Evolutionary conservation across 805 yeast species (phyloP), one percentile per base, ranked within the genome.

Genomic region (Nakazawaea holstii): DNA sequence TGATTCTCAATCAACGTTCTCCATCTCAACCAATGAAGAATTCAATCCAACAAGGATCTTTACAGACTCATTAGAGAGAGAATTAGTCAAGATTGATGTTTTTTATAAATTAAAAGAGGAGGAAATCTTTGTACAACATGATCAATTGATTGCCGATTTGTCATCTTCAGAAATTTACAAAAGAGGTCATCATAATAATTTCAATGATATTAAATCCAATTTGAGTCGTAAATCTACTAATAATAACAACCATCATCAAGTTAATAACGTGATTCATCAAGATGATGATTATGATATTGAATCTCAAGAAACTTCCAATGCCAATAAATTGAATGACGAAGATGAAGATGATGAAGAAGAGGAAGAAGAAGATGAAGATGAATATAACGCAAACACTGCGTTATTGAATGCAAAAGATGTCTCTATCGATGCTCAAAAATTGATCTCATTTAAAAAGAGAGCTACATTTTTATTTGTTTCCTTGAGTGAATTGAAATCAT

Each of bases 71-170:
- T 64, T 82, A 43, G 55, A 68, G 27, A 61, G 58, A n/a, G 84
- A 82, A 55, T 66, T 79, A 48, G 52, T 54, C 24, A 80, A 77
- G 53, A 71, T 82, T 49, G 80, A 78, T 55, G 66, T 60, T 7
- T 82, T 82, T 52, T 82, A 74, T 59, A 62, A 64, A 36, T 48
- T 54, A 14, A 73, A 72, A 44, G 83, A 80, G 55, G 57, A 65
- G 1, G 74, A 71, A 48, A 65, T 79, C 17, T 73, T 69, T 50
- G 55, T 52, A 6, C 74, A 73, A 44, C 77, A 69, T 55, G 75
- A 73, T 40, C 61, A 68, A 28, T 65, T 80, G 49, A 58, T 75
- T 28, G 59, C 64, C 48, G 84, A 80, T 55, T 66, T 80, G 45
- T 73, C 70, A 52, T 54, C 65, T 17, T 67, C 67, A 35, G 53